A percentile compares a stretch with the other conserved stretches of the same genome.
Evolutionary conservation across 495 filamentous ascomycete genomes (phyloP).

Genomic region (Trichoderma orchidacearum): DNA sequence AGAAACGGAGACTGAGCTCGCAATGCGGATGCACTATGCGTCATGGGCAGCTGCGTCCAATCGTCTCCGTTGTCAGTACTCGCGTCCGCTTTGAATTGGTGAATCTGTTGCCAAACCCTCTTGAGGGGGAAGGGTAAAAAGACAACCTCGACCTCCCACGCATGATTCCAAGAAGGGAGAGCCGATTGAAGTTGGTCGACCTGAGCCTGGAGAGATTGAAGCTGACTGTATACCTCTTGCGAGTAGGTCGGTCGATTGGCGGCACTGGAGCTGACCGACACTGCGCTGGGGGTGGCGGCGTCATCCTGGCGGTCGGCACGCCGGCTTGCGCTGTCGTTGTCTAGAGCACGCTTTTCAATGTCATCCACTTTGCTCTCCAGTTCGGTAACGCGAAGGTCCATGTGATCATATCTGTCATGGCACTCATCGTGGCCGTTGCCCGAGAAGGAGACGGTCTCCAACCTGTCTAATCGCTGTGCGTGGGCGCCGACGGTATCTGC

Average conservation of each 20-base stretch:
- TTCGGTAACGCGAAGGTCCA: slow-evolving; percentile 44
- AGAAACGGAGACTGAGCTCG: slow-evolving; percentile 29
- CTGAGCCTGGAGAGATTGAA: slow-evolving; percentile 42
- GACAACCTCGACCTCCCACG: slow-evolving; percentile 56
- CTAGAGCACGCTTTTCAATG: slow-evolving; percentile 36
- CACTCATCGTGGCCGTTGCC: slow-evolving; percentile 42
- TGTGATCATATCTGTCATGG: slow-evolving; percentile 41
- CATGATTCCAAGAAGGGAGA: slow-evolving; percentile 38
- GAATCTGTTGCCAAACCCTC: slow-evolving; percentile 43
- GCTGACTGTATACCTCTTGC: slow-evolving; percentile 30
- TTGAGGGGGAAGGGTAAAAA: slow-evolving; percentile 54
- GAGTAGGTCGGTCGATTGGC: slow-evolving; percentile 16
- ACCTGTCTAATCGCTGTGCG: slow-evolving; percentile 39
- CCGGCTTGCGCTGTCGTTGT: slow-evolving; percentile 18
- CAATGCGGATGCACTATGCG: slow-evolving; percentile 21
- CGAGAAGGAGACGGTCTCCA: slow-evolving; percentile 49
- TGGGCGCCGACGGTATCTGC: slow-evolving; percentile 31
- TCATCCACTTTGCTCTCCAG: slow-evolving; percentile 48
- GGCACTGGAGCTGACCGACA: slow-evolving; percentile 30
- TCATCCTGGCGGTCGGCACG: slow-evolving; percentile 15
- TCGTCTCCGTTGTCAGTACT: slow-evolving; percentile 31
- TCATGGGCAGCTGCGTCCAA: slow-evolving; percentile 43
- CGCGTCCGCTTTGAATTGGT: slow-evolving; percentile 31
- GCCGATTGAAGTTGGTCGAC: slow-evolving; percentile 42
- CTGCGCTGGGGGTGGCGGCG: slow-evolving; percentile 25